Evolutionary conservation across 495 filamentous ascomycete species (phyloP).

Genomic region (Stereocaulon alpinum): DNA sequence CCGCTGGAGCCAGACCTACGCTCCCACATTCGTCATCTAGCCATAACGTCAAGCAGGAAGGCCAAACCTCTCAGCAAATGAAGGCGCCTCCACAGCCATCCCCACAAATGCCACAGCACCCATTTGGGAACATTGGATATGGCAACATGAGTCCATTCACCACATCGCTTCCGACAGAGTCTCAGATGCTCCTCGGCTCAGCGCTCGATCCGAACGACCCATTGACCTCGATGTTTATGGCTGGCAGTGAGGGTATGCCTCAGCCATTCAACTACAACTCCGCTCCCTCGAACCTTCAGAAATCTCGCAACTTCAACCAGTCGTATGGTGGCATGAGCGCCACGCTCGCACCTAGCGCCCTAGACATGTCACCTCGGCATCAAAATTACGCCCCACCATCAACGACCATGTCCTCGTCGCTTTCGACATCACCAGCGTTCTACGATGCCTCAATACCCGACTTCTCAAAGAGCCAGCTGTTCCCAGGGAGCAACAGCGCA

Average conservation of each 20-base stretch:
- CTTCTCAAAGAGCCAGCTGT: constrained; percentile 18
- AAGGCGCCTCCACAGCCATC: constrained; percentile 22
- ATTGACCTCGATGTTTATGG: constrained; percentile 35
- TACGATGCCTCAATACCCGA: constrained; percentile 18
- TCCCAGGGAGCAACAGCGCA: constrained; percentile 11
- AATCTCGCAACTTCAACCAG: constrained; percentile 22
- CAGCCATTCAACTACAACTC: constrained; percentile 31
- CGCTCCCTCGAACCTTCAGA: constrained; percentile 17
- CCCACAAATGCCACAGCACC: constrained; percentile 21
- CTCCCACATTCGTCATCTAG: constrained; percentile 14
- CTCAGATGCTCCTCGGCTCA: constrained; percentile 38
- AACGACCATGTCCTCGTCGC: constrained; percentile 9
- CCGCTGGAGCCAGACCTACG: constrained; percentile 13
- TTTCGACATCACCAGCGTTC: constrained; percentile 14
- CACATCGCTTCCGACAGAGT: constrained; percentile 36
- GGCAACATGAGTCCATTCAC: constrained; percentile 31
- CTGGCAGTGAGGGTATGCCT: constrained; percentile 27
- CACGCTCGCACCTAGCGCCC: constrained; percentile 25
- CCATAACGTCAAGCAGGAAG: constrained; percentile 11
- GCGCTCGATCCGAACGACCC: constrained; percentile 35
- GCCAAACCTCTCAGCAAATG: constrained; percentile 15
- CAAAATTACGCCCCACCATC: constrained; percentile 11
- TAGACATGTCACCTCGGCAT: constrained; percentile 23
- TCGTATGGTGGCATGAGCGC: constrained; percentile 25
- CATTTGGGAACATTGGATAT: constrained; percentile 17